These are phyloP conservation scores for Phaeosphaeria sp. DNA, from an alignment of 2,329 filamentous ascomycete species.

Conservation along the genomic window DNA sequence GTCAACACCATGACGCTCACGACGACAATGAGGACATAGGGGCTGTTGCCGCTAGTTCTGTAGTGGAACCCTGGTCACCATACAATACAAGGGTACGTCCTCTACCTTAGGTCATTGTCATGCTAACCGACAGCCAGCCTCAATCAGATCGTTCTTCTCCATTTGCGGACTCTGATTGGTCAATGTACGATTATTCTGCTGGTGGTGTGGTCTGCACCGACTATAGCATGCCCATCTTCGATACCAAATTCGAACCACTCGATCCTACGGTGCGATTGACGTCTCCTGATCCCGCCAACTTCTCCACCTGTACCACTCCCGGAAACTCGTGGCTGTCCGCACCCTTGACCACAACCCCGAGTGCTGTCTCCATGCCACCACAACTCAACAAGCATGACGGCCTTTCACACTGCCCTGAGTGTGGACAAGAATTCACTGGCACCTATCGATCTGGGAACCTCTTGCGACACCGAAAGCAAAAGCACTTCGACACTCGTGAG, in stretches of 20 bases:
- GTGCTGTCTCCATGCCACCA: background rate
- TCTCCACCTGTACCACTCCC: background rate
- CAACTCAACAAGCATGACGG: background rate
- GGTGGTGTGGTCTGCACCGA: background rate
- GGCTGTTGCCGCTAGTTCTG: background rate
- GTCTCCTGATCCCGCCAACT: background rate
- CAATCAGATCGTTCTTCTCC: background rate
- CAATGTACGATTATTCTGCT: background rate
- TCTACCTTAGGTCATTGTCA: too few species aligned
- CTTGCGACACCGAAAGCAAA: conserved; percentile 11
- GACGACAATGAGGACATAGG: conserved; percentile 1
- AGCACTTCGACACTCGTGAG: conserved; percentile 5
- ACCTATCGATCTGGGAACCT: conserved; percentile 15
- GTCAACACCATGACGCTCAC: background rate
- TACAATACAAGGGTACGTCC: conserved; percentile 8
- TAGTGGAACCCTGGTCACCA: conserved; percentile 9
- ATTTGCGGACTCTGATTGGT: background rate
- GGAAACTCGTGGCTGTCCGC: background rate
- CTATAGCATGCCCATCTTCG: background rate
- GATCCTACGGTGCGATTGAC: background rate
- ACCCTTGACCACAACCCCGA: background rate
- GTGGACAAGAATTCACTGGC: conserved; percentile 13
- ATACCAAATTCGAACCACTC: background rate
- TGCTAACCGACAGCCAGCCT: background rate
- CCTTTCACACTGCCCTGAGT: conserved; percentile 5